phyloP scores from a whole-genome alignment of 768 basidiomycete species.

The Trametes maxima region DNA sequence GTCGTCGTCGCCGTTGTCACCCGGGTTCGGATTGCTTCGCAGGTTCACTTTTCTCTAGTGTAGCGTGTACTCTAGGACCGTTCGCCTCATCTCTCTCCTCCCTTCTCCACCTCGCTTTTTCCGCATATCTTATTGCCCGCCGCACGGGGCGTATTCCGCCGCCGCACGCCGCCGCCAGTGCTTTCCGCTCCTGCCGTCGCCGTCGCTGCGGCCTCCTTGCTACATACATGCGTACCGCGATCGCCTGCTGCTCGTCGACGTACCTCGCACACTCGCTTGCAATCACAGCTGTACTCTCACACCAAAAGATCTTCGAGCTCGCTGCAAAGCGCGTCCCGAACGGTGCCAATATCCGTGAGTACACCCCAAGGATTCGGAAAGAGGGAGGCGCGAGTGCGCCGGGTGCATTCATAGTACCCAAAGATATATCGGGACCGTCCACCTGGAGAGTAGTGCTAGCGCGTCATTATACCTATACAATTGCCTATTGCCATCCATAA shows the following conservation, averaged over 20 bases:
- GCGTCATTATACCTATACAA: constrained; percentile 11
- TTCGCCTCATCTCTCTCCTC: neutral
- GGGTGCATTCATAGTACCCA: neutral
- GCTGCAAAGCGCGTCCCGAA: neutral
- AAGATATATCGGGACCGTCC: neutral
- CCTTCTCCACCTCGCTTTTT: too few species aligned
- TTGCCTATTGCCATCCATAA: neutral
- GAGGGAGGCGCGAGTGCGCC: neutral
- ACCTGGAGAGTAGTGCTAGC: neutral
- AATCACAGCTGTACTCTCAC: constrained; percentile 12
- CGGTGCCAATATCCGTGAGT: neutral
- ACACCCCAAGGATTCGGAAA: neutral
- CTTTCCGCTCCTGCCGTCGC: neutral
- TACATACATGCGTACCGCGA: neutral
- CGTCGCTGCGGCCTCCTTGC: neutral
- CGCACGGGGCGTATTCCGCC: constrained; percentile 10
- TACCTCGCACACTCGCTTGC: constrained; percentile 4
- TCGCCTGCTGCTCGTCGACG: neutral
- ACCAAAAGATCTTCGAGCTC: neutral
- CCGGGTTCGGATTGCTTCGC: constrained; percentile 8
- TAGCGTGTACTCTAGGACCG: constrained; percentile 7
- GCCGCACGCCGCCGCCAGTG: neutral
- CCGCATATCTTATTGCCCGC: constrained; percentile 12
- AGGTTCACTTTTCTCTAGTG: neutral
- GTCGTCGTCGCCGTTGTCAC: neutral